Evolutionary conservation across 176 grass and related monocot genomes (phyloP), one percentile per base, ranked within the genome.

Genomic region (Areca catechu): DNA sequence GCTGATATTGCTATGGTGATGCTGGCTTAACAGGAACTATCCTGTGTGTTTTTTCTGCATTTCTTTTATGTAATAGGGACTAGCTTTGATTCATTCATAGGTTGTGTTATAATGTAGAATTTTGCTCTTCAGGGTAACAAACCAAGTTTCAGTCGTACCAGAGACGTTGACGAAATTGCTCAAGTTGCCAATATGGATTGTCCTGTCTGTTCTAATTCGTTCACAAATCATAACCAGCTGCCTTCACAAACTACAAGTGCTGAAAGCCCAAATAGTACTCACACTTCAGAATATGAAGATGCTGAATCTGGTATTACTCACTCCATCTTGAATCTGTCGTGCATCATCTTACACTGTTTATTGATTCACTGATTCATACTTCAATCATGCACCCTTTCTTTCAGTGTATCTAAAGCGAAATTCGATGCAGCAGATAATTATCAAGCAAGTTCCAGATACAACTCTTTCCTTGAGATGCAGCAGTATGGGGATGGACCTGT

Each of bases 201-300:
- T 79, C 83, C 93, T 72, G 74, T 74, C 68, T 77, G 83, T 82
- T 97, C 92, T 69, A 91, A 91, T 66, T 91, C 93, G 71, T 82
- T 82, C 16, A 78, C 76, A 71, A 91, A 84, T 77, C 77, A 83
- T 75, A 96, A 86, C 62, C 86, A 84, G 74, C 68, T 82, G 66
- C 77, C 75, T 63, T 85, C 93, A 71, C 86, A 90, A 79, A 77
- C 71, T 68, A 81, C 85, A 71, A 84, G 91, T 74, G 78, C 80
- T 56, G 86, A 86, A 71, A 97, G 93, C 78, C 87, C 83, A 68
- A 82, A 85, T 78, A 97, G 86, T 91, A 80, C 80, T 57, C 80
- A 91, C 60, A 82, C 89, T 68, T 91, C 83, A 75, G 92, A 91
- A 75, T 90, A 87, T 84, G 93, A 91, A 81, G 86, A 97, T 91